Percentiles rank a stretch among this genome's conserved stretches.
Conservation (phyloP, 1,284 basidiomycete species). For the Cryptococcus maquisensis region DNA sequence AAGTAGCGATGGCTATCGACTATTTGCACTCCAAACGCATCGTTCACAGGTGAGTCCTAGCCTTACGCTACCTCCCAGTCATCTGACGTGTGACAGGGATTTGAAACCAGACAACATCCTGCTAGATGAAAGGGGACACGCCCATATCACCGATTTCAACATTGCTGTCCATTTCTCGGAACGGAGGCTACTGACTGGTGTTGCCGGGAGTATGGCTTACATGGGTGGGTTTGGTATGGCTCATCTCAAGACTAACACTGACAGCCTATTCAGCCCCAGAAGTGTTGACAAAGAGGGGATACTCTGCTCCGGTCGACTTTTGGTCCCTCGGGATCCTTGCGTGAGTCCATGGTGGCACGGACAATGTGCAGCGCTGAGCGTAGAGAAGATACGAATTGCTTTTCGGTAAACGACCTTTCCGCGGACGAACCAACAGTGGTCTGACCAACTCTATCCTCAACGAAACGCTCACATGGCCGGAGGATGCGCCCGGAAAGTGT, state of each 20-base stretch:
- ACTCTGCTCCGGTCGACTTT: constrained; percentile 90
- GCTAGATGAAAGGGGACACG: constrained; percentile 85
- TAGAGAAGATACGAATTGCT: constrained; percentile 67
- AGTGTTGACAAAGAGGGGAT: constrained; percentile 65
- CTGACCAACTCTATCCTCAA: constrained; percentile 79
- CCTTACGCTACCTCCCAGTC: neutral
- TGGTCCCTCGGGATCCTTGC: constrained; percentile 92
- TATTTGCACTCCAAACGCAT: constrained; percentile 90
- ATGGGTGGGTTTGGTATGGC: constrained; percentile 58
- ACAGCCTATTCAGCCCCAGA: constrained; percentile 64
- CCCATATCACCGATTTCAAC: constrained; percentile 96
- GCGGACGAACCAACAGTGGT: constrained; percentile 84
- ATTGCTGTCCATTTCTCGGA: constrained; percentile 96
- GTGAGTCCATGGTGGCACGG: constrained; percentile 12
- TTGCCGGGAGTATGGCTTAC: constrained; percentile 97
- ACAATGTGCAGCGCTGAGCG: neutral
- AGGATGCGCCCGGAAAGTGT: constrained; percentile 43
- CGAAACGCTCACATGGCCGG: constrained; percentile 49
- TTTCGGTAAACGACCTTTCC: constrained; percentile 85
- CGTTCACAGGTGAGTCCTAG: constrained; percentile 73
- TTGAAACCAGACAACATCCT: constrained; percentile 97
- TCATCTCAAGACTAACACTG: neutral
- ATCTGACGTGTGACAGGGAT: constrained; percentile 57
- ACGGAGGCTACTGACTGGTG: constrained; percentile 70
- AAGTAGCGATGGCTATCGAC: constrained; percentile 76